phyloP scores from a whole-genome alignment of 2,329 filamentous ascomycete species.

The Periconia digitata region DNA sequence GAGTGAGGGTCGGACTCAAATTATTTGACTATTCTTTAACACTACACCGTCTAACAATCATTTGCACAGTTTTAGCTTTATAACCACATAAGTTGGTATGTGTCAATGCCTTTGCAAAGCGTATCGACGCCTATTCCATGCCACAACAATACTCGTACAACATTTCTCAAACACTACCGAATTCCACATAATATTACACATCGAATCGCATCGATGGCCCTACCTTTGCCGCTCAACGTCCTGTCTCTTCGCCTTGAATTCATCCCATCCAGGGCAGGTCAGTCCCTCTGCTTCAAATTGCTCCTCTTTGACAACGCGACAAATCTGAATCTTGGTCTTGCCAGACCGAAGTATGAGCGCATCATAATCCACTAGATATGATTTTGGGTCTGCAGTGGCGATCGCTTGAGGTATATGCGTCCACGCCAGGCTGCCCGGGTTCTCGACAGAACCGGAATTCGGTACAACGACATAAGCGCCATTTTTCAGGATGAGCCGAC shows the following conservation, averaged over 20 bases:
- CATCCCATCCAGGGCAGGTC: conserved; percentile 55
- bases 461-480: conserved; percentile 60
- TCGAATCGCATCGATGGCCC: background rate
- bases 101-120: too few species aligned
- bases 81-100: too few species aligned
- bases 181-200: conserved; percentile 9
- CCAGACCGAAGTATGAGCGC: conserved; percentile 59
- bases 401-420: conserved; percentile 61
- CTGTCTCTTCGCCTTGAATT: conserved; percentile 14
- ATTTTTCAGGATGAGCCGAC: conserved; percentile 57
- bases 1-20: too few species aligned
- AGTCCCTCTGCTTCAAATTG: conserved; percentile 52
- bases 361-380: conserved; percentile 60
- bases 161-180: background rate
- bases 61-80: too few species aligned
- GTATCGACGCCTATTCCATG: too few species aligned
- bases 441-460: conserved; percentile 47
- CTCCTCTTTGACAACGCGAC: conserved; percentile 58
- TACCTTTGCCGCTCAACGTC: conserved; percentile 2
- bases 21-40: too few species aligned
- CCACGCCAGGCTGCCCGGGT: conserved; percentile 57
- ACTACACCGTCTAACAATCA: too few species aligned
- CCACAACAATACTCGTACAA: background rate
- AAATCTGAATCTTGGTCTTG: conserved; percentile 62
- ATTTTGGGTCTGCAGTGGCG: conserved; percentile 58